phyloP scores from a whole-genome alignment of 495 filamentous ascomycete genomes.

The Aspergillus saccharolyticus region DNA sequence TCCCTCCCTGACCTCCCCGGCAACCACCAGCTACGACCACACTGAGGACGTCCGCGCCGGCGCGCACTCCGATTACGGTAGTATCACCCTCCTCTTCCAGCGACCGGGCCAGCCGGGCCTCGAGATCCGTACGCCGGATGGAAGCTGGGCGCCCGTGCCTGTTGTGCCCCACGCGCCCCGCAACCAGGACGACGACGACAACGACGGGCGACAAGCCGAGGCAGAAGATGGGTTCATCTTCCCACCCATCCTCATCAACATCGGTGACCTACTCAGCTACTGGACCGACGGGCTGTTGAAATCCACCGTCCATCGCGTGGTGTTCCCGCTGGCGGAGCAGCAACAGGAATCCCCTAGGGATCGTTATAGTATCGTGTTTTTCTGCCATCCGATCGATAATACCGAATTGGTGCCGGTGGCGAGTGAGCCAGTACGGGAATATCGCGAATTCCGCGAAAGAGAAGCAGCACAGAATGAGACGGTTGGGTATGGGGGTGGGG shows the following conservation, averaged over 20 bases:
- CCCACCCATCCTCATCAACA: constrained; percentile 85
- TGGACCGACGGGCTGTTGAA: constrained; percentile 86
- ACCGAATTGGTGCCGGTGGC: constrained; percentile 73
- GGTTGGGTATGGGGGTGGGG: constrained; percentile 42
- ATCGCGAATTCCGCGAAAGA: constrained; percentile 32
- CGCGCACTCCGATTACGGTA: constrained; percentile 64
- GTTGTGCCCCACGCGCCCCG: constrained; percentile 27
- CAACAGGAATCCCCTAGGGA: constrained; percentile 50
- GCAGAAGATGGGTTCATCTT: constrained; percentile 41
- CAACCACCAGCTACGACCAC: constrained; percentile 41
- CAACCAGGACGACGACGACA: neutral
- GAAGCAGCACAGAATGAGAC: constrained; percentile 21
- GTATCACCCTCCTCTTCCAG: constrained; percentile 71
- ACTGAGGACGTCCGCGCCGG: constrained; percentile 57
- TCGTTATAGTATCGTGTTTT: constrained; percentile 85
- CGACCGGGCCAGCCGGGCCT: constrained; percentile 76
- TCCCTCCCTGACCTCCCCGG: constrained; percentile 49
- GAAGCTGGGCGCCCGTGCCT: constrained; percentile 42
- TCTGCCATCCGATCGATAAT: constrained; percentile 77
- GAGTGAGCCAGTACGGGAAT: constrained; percentile 50
- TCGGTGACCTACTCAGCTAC: constrained; percentile 83
- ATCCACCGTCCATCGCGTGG: constrained; percentile 83
- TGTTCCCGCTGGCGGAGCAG: constrained; percentile 58
- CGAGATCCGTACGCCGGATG: constrained; percentile 65
- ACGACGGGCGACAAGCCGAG: constrained; percentile 5